Percentiles rank a stretch among this genome's conserved stretches.
Conservation (phyloP, 257 asterid genomes). For the Phtheirospermum japonicum region DNA sequence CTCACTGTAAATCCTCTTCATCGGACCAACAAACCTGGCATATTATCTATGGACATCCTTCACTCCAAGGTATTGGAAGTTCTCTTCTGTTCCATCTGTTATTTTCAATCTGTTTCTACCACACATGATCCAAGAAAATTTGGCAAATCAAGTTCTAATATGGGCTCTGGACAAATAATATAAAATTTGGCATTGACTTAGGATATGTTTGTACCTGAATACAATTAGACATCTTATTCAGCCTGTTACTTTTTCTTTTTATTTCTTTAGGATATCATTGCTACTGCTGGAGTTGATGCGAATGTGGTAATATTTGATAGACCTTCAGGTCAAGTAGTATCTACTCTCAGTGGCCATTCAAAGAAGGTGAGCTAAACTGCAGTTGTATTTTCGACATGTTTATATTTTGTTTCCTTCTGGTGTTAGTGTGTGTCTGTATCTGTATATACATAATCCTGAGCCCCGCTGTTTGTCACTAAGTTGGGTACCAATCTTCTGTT, state of each 20-base stretch:
- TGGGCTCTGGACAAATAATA: constrained; percentile 4
- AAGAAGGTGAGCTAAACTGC: constrained; percentile 61
- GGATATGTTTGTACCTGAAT: constrained; percentile 5
- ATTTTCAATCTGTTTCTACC: neutral
- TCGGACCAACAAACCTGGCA: constrained; percentile 92
- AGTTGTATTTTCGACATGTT: constrained; percentile 2
- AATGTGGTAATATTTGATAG: constrained; percentile 86
- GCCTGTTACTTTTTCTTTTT: constrained; percentile 18
- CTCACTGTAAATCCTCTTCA: constrained; percentile 92
- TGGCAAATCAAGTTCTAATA: constrained; percentile 13
- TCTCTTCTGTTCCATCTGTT: neutral
- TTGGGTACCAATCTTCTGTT: constrained; percentile 19
- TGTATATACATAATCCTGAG: neutral
- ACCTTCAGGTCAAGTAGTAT: constrained; percentile 82
- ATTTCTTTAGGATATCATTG: constrained; percentile 72
- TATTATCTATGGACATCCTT: constrained; percentile 77
- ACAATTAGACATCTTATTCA: constrained; percentile 6
- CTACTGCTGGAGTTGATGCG: constrained; percentile 88
- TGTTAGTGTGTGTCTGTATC: neutral
- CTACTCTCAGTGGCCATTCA: constrained; percentile 95
- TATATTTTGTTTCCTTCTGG: neutral
- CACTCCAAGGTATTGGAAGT: constrained; percentile 59
- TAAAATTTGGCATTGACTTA: neutral
- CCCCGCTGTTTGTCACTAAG: constrained; percentile 11
- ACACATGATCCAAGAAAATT: neutral